phyloP scores from a whole-genome alignment of 2,329 filamentous ascomycete genomes.

The Venturia aucupariae region DNA sequence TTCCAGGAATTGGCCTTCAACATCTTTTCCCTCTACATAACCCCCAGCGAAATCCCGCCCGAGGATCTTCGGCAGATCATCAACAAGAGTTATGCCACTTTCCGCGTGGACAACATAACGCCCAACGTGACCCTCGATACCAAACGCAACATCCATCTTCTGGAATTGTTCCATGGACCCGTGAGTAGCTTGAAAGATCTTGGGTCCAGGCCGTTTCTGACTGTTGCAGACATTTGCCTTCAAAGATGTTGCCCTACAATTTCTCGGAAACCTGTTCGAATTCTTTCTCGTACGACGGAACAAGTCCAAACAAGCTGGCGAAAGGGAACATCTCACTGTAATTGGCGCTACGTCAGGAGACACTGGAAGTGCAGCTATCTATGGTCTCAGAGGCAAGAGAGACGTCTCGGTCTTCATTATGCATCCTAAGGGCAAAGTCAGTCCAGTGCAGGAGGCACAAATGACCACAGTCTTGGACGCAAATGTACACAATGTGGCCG shows the following conservation, averaged over 20 bases:
- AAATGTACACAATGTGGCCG: conserved; percentile 87
- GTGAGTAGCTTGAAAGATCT: not conserved
- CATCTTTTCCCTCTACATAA: conserved; percentile 83
- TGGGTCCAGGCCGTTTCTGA: not conserved
- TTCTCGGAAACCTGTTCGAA: conserved; percentile 92
- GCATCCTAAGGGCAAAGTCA: conserved; percentile 82
- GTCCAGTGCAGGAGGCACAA: conserved; percentile 87
- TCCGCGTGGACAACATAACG: conserved; percentile 68
- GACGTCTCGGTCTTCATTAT: conserved; percentile 96
- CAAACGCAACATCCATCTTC: conserved; percentile 64
- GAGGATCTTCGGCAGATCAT: conserved; percentile 77
- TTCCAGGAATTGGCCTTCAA: conserved; percentile 77
- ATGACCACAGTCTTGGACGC: conserved; percentile 90
- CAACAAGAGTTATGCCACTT: conserved; percentile 77
- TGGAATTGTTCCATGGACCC: conserved; percentile 94
- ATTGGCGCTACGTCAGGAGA: conserved; percentile 33
- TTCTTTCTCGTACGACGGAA: conserved; percentile 74
- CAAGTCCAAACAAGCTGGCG: conserved; percentile 51
- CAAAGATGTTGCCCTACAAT: conserved; percentile 71
- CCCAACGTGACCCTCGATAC: conserved; percentile 70
- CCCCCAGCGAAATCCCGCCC: conserved; percentile 68
- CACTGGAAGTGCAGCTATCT: conserved; percentile 91
- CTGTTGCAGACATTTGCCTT: conserved; percentile 64
- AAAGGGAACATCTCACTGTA: conserved; percentile 38
- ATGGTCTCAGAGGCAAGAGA: conserved; percentile 88